These are phyloP conservation scores for Lentinula raphanica DNA, from an alignment of 768 basidiomycete genomes.

Conservation along the genomic window DNA sequence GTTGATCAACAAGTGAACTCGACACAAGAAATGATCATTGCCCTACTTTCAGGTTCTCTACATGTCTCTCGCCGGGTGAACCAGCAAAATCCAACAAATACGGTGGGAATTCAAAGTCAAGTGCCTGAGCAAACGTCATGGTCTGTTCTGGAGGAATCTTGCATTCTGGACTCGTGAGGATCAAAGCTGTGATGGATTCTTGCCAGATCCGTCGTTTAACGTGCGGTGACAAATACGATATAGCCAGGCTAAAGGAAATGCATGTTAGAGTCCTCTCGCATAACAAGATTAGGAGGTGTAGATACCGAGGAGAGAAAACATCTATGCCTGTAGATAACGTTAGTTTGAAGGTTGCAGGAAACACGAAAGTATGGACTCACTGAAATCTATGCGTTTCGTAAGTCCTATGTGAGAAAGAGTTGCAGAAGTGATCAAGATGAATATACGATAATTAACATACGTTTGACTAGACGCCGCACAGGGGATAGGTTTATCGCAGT, in stretches of 20 bases:
- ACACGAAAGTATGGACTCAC: constrained; percentile 32
- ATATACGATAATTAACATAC: constrained; percentile 25
- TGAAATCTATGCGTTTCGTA: constrained; percentile 67
- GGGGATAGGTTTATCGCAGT: constrained; percentile 47
- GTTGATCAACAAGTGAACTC: background rate
- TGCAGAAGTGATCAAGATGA: background rate
- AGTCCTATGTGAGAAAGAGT: constrained; percentile 35
- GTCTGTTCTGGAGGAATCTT: constrained; percentile 52
- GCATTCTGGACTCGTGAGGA: constrained; percentile 56
- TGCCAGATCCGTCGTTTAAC: constrained; percentile 73
- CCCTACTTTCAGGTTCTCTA: constrained; percentile 78
- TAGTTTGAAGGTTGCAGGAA: background rate
- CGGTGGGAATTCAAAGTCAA: constrained; percentile 57
- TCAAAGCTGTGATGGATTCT: constrained; percentile 62
- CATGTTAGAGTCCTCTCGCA: background rate
- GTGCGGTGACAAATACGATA: constrained; percentile 53
- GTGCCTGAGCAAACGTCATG: constrained; percentile 56
- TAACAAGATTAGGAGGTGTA: background rate
- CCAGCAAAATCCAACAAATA: constrained; percentile 63
- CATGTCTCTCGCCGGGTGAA: constrained; percentile 63
- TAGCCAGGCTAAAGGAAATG: constrained; percentile 41
- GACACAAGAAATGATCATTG: background rate
- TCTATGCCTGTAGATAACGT: constrained; percentile 52
- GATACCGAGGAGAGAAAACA: constrained; percentile 71
- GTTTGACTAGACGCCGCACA: constrained; percentile 54